Conservation (phyloP, 495 filamentous ascomycete genomes). For the Aspergillus diversus region DNA sequence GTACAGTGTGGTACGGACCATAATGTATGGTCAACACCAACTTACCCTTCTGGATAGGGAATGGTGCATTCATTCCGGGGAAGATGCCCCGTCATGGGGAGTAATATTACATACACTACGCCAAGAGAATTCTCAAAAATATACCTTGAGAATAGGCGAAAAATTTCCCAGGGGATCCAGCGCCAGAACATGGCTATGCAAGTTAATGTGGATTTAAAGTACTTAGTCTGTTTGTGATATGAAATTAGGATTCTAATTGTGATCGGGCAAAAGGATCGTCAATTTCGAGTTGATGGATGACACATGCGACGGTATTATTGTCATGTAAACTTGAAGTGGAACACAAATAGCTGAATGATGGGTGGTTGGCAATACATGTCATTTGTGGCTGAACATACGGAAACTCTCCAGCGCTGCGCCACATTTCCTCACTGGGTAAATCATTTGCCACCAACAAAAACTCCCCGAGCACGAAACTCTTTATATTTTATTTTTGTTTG, state of each 20-base stretch:
- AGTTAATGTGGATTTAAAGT: no score
- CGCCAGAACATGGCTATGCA: no score
- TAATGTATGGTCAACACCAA: constrained; percentile 13
- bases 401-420: constrained; percentile 19
- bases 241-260: no score
- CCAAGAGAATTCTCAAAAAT: no score
- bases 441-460: constrained; percentile 9
- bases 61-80: neutral
- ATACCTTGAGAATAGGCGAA: no score
- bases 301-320: neutral
- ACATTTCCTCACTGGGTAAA: constrained; percentile 11
- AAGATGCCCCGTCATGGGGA: neutral
- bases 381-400: constrained; percentile 15
- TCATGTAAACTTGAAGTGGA: constrained; percentile 9
- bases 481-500: neutral
- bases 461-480: neutral
- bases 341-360: constrained; percentile 5
- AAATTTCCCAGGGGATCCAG: no score
- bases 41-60: neutral
- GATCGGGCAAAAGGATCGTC: no score
- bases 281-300: neutral
- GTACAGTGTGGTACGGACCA: constrained; percentile 11
- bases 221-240: no score
- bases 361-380: constrained; percentile 16
- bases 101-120: no score